Percentiles rank a stretch among this genome's conserved stretches.
Conservation (phyloP, 2,329 filamentous ascomycete species). For the Monascus ruber region DNA sequence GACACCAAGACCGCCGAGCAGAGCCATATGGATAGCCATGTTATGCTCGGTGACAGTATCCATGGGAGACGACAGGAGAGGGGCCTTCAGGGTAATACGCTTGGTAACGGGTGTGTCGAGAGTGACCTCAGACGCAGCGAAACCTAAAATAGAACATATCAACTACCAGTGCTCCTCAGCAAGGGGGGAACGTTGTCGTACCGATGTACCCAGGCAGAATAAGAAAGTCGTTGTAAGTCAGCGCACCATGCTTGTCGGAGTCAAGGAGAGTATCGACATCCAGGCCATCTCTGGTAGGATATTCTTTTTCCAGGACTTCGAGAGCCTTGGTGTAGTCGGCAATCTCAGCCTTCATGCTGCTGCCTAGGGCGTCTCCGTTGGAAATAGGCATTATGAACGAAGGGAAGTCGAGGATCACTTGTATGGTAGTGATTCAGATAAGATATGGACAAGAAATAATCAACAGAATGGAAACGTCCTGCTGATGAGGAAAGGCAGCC, state of each 20-base stretch:
- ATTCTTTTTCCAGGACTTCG: conserved; percentile 66
- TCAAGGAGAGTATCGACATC: conserved; percentile 78
- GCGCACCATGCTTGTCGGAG: conserved; percentile 78
- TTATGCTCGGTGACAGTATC: conserved; percentile 98
- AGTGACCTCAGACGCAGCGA: conserved; percentile 76
- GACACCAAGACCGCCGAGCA: conserved; percentile 54
- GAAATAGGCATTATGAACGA: conserved; percentile 56
- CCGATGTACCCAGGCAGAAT: conserved; percentile 93
- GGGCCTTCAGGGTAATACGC: conserved; percentile 90
- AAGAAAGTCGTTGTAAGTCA: conserved; percentile 99
- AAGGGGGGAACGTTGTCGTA: conserved; percentile 23
- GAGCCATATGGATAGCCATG: conserved; percentile 86
- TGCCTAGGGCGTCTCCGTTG: conserved; percentile 50
- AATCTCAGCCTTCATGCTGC: conserved; percentile 43
- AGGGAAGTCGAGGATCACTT: conserved; percentile 8
- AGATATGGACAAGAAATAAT: conserved; percentile 16
- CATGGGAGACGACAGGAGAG: conserved; percentile 96
- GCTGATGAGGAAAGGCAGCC: conserved; percentile 50
- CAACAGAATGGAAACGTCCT: conserved; percentile 37
- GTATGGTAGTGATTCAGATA: background rate
- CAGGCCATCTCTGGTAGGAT: conserved; percentile 72
- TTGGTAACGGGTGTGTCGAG: conserved; percentile 91
- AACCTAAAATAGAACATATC: conserved; percentile 41
- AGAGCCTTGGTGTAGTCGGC: conserved; percentile 66
- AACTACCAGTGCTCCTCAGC: background rate